Conservation (phyloP, 352 stramenopile genomes). For the Pythium biforme region DNA sequence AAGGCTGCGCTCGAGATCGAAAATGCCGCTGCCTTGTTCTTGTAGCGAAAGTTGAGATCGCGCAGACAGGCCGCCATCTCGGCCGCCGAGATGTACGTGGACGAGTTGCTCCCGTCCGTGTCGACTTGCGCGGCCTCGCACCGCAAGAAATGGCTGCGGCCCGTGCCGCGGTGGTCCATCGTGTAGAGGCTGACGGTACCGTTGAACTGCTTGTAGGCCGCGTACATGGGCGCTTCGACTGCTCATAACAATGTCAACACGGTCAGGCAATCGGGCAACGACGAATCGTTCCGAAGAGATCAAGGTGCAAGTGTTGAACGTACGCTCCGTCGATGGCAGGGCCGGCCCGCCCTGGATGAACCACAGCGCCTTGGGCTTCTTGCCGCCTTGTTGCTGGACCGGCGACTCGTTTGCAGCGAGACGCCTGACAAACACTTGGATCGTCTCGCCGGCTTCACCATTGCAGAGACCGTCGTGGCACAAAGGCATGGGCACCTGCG, state of each 20-base stretch:
- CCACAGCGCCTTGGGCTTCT: conserved; percentile 26
- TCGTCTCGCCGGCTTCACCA: conserved; percentile 17
- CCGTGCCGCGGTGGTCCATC: conserved; percentile 45
- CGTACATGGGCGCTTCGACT: conserved; percentile 35
- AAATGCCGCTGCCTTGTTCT: conserved; percentile 34
- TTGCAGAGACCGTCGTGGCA: conserved; percentile 30
- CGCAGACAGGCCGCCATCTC: conserved; percentile 34
- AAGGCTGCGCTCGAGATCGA: conserved; percentile 43
- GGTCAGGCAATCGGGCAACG: background rate
- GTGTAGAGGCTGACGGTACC: conserved; percentile 39
- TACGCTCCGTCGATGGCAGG: conserved; percentile 23
- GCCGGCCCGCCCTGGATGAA: conserved; percentile 37
- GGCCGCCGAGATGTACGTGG: background rate
- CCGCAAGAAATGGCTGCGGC: conserved; percentile 36
- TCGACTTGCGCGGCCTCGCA: conserved; percentile 35
- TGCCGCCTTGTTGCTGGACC: background rate
- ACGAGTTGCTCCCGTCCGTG: conserved; percentile 9
- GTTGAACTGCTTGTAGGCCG: conserved; percentile 13
- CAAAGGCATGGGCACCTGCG: conserved; percentile 30
- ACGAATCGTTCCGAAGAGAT: too few species aligned
- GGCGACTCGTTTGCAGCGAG: conserved; percentile 9
- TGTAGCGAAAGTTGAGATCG: conserved; percentile 34
- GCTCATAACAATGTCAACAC: background rate
- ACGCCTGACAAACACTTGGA: conserved; percentile 33
- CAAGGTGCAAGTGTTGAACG: background rate